Evolutionary conservation across 352 stramenopile species (phyloP).

Genomic region (Globisporangium splendens): DNA sequence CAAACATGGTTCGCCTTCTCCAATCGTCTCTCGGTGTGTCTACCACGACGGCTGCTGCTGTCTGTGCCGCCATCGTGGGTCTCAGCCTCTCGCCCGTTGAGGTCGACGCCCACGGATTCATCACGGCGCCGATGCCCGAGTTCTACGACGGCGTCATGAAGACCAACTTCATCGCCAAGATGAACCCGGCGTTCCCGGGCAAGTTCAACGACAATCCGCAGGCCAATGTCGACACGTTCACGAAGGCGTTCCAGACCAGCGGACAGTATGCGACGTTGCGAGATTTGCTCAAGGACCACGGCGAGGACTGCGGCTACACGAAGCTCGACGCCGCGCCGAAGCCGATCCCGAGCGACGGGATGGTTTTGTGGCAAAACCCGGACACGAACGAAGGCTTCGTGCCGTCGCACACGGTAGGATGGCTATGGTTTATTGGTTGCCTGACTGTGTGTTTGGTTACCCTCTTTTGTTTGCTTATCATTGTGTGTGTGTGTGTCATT

Average conservation of each 20-base stretch:
- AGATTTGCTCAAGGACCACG: conserved; percentile 37
- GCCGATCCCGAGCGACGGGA: conserved; percentile 33
- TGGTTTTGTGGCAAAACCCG: conserved; percentile 49
- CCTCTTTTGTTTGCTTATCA: not conserved
- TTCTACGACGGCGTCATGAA: conserved; percentile 25
- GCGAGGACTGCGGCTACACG: conserved; percentile 40
- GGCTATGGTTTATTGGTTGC: not conserved
- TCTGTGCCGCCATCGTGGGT: no score
- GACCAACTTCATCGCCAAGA: conserved; percentile 39
- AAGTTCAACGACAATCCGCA: conserved; percentile 56
- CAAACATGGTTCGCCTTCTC: no score
- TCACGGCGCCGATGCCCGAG: conserved; percentile 36
- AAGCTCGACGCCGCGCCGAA: conserved; percentile 27
- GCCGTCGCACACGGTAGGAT: conserved; percentile 25
- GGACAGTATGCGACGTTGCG: conserved; percentile 34
- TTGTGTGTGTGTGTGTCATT: no score
- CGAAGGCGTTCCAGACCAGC: conserved; percentile 26
- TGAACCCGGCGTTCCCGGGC: conserved; percentile 37
- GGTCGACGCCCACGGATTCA: conserved; percentile 46
- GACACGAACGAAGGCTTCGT: conserved; percentile 45
- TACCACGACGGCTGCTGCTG: no score
- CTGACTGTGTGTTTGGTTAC: not conserved
- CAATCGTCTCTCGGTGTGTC: no score
- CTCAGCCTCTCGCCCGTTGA: no score
- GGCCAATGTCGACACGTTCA: conserved; percentile 43